These are phyloP conservation scores for Athelia psychrophila DNA, from an alignment of 1,284 basidiomycete genomes.

Conservation along the genomic window DNA sequence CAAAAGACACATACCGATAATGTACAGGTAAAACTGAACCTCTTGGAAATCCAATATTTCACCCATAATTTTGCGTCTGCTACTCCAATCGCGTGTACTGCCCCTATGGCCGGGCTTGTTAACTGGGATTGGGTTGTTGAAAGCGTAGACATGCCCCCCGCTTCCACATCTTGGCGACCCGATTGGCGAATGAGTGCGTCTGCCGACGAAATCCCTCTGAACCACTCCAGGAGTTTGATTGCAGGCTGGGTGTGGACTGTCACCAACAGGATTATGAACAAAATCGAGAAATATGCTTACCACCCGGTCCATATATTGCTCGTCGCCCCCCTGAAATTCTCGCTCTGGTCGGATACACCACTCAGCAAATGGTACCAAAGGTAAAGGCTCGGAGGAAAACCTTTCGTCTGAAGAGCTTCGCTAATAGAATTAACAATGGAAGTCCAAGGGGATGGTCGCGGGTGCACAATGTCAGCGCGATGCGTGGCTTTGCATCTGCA, in stretches of 20 bases:
- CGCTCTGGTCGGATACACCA: conserved; percentile 28
- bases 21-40: too few species aligned
- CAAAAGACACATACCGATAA: too few species aligned
- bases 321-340: conserved; percentile 11
- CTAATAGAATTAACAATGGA: conserved; percentile 21
- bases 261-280: not conserved
- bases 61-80: conserved; percentile 22
- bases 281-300: conserved; percentile 12
- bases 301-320: conserved; percentile 16
- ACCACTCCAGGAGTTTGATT: conserved; percentile 32
- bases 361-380: conserved; percentile 24
- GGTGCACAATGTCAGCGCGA: conserved; percentile 32
- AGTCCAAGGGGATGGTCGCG: conserved; percentile 30
- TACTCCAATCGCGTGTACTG: conserved; percentile 12
- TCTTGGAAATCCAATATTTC: conserved; percentile 20
- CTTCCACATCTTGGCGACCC: conserved; percentile 6
- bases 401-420: conserved; percentile 12
- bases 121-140: conserved; percentile 16
- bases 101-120: conserved; percentile 20
- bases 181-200: conserved; percentile 3
- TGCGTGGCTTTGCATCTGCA: conserved; percentile 10
- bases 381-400: conserved; percentile 12
- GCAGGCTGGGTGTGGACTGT: conserved; percentile 23
- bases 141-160: conserved; percentile 19
- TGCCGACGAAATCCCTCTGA: conserved; percentile 14